A percentile compares a stretch with the other conserved stretches of the same genome.
These are phyloP conservation scores for Fusarium abutilonis DNA, from an alignment of 2,329 filamentous ascomycete species.

Conservation along the genomic window DNA sequence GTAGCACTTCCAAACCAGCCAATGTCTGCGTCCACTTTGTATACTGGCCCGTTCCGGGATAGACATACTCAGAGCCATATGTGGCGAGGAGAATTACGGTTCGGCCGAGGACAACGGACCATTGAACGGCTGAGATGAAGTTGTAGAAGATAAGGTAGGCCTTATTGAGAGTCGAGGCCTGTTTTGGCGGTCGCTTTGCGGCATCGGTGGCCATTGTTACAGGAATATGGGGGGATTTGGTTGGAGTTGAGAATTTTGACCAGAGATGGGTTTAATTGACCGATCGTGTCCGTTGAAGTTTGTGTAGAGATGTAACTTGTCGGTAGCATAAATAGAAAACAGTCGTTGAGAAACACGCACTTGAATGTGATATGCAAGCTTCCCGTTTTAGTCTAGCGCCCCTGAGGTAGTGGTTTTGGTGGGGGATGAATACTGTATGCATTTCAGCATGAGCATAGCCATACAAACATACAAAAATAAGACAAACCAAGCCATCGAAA, in stretches of 20 bases:
- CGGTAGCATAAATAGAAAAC: constrained; percentile 14
- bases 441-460: no score
- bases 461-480: no score
- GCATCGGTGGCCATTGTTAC: constrained; percentile 40
- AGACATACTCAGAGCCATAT: constrained; percentile 68
- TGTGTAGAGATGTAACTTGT: no score
- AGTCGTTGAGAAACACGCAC: constrained; percentile 33
- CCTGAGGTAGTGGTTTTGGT: constrained; percentile 10
- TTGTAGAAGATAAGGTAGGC: constrained; percentile 90
- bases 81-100: constrained; percentile 65
- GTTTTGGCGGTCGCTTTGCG: constrained; percentile 39
- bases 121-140: constrained; percentile 77
- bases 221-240: not conserved
- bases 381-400: constrained; percentile 33
- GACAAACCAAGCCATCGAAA: no score
- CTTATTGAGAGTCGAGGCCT: constrained; percentile 57
- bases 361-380: constrained; percentile 18
- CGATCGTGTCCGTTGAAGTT: no score
- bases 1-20: constrained; percentile 83
- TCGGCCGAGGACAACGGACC: constrained; percentile 79
- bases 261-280: not conserved
- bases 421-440: not conserved
- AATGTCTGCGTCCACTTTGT: constrained; percentile 84
- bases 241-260: not conserved
- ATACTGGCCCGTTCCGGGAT: constrained; percentile 70